These are phyloP conservation scores for Rugosomyces carneus DNA, from an alignment of 1,284 basidiomycete genomes.

Conservation along the genomic window DNA sequence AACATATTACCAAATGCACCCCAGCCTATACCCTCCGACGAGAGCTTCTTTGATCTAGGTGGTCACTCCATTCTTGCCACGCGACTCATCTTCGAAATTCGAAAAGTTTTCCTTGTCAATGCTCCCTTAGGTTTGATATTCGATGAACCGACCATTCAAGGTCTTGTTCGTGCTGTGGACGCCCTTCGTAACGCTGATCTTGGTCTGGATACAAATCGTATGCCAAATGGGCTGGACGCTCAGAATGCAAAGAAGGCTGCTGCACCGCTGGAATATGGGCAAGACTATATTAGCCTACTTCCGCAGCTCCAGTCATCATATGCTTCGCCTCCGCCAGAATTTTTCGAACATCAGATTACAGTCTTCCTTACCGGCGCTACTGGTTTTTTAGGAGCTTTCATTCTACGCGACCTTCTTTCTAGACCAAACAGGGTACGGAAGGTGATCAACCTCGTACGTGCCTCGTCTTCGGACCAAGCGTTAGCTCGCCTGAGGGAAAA, in stretches of 20 bases:
- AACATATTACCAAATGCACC: constrained; percentile 80
- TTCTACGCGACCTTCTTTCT: constrained; percentile 77
- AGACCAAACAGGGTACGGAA: constrained; percentile 64
- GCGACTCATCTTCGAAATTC: constrained; percentile 93
- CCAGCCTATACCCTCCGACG: constrained; percentile 77
- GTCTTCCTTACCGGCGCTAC: constrained; percentile 97
- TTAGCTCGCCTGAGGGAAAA: constrained; percentile 70
- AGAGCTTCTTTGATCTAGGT: constrained; percentile 97
- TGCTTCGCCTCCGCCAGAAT: constrained; percentile 46
- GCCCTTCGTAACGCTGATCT: constrained; percentile 75
- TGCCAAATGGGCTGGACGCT: constrained; percentile 12
- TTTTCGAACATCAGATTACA: constrained; percentile 52
- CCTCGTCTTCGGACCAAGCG: constrained; percentile 58
- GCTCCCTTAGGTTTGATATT: constrained; percentile 93
- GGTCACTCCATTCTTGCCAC: constrained; percentile 99
- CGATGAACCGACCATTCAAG: constrained; percentile 82
- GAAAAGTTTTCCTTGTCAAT: constrained; percentile 88
- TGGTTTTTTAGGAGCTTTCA: constrained; percentile 94
- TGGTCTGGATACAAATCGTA: constrained; percentile 43
- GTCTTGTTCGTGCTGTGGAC: constrained; percentile 81
- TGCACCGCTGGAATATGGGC: constrained; percentile 59
- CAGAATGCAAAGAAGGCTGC: constrained; percentile 19
- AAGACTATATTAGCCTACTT: constrained; percentile 71
- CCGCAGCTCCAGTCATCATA: constrained; percentile 60
- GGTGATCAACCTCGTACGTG: constrained; percentile 90